phyloP scores from a whole-genome alignment of 495 filamentous ascomycete genomes.

The Penicillium verhagenii region DNA sequence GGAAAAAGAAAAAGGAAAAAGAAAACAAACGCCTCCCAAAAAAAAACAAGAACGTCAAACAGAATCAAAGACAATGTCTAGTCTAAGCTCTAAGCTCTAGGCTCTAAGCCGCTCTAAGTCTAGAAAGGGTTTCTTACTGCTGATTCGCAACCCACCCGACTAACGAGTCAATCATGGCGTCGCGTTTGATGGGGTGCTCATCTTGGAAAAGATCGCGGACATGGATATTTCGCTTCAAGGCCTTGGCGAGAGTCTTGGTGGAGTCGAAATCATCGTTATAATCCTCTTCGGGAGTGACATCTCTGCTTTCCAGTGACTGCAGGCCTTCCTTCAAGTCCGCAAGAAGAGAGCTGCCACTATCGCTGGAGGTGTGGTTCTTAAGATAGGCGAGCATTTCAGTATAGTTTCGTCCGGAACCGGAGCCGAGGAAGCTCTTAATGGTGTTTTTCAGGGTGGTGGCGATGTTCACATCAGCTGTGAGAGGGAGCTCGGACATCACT shows the following conservation, averaged over 20 bases:
- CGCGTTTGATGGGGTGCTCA: conserved; percentile 18
- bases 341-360: neutral
- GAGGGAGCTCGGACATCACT: conserved; percentile 34
- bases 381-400: neutral
- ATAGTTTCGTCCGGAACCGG: neutral
- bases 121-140: neutral
- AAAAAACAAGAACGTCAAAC: neutral
- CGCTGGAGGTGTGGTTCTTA: neutral
- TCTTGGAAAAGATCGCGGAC: conserved; percentile 14
- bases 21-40: neutral
- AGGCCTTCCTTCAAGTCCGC: conserved; percentile 7
- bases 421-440: conserved; percentile 21
- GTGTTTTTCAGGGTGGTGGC: conserved; percentile 34
- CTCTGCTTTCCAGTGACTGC: neutral
- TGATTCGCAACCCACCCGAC: conserved; percentile 4
- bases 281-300: neutral
- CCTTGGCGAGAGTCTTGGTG: neutral
- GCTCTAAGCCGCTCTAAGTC: neutral
- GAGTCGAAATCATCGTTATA: neutral
- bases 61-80: conserved; percentile 1
- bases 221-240: conserved; percentile 18
- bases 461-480: conserved; percentile 33
- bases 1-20: no score
- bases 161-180: conserved; percentile 14
- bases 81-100: conserved; percentile 5